Percentiles rank a stretch among this genome's conserved stretches.
These are phyloP conservation scores for Aspergillus sp. DNA, from an alignment of 2,329 filamentous ascomycete genomes.

Conservation along the genomic window DNA sequence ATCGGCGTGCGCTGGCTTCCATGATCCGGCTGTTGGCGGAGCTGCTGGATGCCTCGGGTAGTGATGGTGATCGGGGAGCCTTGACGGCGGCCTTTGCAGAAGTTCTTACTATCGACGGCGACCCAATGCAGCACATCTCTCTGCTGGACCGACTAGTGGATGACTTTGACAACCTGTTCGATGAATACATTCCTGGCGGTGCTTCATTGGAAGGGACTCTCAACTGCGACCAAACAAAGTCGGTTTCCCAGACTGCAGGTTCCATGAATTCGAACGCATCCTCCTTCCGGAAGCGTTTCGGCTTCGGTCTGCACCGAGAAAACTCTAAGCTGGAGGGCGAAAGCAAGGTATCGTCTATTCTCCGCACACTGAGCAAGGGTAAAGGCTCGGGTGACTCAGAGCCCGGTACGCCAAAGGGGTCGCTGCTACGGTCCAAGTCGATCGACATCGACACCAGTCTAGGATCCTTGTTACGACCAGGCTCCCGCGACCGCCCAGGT, in stretches of 20 bases:
- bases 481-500: conserved; percentile 57
- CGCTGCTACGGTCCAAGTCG: conserved; percentile 71
- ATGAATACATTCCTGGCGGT: conserved; percentile 56
- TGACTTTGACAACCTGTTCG: conserved; percentile 86
- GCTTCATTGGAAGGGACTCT: conserved; percentile 45
- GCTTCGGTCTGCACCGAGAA: conserved; percentile 75
- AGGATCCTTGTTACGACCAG: conserved; percentile 52
- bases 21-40: conserved; percentile 85
- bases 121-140: conserved; percentile 81
- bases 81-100: conserved; percentile 88
- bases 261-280: conserved; percentile 85
- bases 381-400: conserved; percentile 63
- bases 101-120: conserved; percentile 74
- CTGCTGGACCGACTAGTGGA: conserved; percentile 85
- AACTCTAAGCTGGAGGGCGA: conserved; percentile 72
- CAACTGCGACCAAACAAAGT: conserved; percentile 59
- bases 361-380: conserved; percentile 85
- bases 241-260: conserved; percentile 64
- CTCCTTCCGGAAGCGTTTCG: conserved; percentile 80
- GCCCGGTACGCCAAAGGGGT: conserved; percentile 68
- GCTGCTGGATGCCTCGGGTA: conserved; percentile 83
- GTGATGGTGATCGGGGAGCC: conserved; percentile 86
- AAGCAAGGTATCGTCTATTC: conserved; percentile 73
- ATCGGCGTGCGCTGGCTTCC: conserved; percentile 74
- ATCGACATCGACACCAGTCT: conserved; percentile 66